Base-by-base conservation (phyloP, 768 basidiomycete genomes). In the Rubroboletus satanas region DNA sequence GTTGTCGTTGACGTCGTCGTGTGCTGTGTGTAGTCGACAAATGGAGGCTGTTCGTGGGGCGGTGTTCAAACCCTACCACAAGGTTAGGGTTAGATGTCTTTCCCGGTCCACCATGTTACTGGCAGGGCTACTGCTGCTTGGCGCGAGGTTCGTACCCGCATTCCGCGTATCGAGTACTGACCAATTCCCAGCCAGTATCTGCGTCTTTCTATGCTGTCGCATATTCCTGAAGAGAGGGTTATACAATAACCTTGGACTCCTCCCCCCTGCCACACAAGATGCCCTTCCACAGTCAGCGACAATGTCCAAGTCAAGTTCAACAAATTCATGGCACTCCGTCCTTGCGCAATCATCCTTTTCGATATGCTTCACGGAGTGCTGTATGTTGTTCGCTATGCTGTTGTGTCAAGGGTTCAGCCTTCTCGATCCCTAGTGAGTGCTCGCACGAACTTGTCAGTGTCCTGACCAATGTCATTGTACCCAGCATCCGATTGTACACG, bases 281-380 rank as follows among this genome's bases (percentile, higher is more conserved):
- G 42, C 57, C 51, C 45, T 69, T 59, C 55, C 71, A 31, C 60
- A 62, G 62, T 55, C 62, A 47, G 60, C 41, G 57, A 60, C 62
- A 36, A 52, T 59, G 49, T 52, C 59, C 17, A 70, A 57, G 35
- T 45, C 46, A 43, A 59, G 21, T 56, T 60, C 56, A 55, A 57
- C 55, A 41, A 63, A 64, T 15, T 62, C 74, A 32, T 69, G 80
- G 42, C 87, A 90, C 59, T 82, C 84, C 0, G 66, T 68, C 4
- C 63, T 89, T 0, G 77, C 90, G 0, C 73, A 84, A 41, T 74
- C 72, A 1, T 67, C 84, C 7, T 92, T 93, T 61, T 79, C 88
- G 0, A 70, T 83, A 32, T 85, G 84, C 61, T 89, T 92, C 66
- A 79, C 86, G 1, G 91, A 92, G 70, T 82, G 84, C 49, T 85